Evolutionary conservation across 257 asterid genomes (phyloP).

Genomic region (Solanum ossicruentum): DNA sequence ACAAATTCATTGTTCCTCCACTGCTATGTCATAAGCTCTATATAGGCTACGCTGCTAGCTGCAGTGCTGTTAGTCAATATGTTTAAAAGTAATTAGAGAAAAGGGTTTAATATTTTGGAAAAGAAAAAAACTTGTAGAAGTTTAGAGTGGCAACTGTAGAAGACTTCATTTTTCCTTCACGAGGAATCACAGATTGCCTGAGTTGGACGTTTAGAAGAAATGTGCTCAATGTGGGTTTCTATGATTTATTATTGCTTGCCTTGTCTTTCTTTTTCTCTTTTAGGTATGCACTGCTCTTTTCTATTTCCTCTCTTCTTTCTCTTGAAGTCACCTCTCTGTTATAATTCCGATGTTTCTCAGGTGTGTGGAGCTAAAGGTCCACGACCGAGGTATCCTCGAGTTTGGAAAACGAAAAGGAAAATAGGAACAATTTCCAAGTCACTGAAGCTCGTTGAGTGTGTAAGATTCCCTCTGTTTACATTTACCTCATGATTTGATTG

Average conservation of each 20-base stretch:
- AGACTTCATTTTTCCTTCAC: background rate
- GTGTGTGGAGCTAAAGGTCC: slow-evolving; percentile 89
- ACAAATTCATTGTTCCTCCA: background rate
- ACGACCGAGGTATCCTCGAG: slow-evolving; percentile 87
- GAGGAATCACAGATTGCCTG: background rate
- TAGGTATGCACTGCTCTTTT: background rate
- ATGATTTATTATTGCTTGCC: background rate
- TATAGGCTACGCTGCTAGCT: background rate
- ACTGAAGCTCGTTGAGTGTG: slow-evolving; percentile 70
- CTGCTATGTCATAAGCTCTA: background rate
- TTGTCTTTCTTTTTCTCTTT: background rate
- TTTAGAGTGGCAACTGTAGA: background rate
- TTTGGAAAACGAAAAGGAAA: slow-evolving; percentile 67
- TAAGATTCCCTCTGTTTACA: slow-evolving; percentile 19
- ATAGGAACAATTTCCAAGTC: slow-evolving; percentile 86
- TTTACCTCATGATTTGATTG: no score
- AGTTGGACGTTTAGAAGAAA: background rate
- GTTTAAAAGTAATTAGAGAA: background rate
- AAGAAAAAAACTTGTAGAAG: background rate
- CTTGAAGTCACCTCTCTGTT: background rate
- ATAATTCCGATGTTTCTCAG: slow-evolving; percentile 20
- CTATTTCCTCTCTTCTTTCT: background rate
- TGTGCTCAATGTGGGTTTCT: background rate
- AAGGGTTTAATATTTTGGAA: background rate
- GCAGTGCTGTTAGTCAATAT: background rate